A percentile compares a stretch with the other conserved stretches of the same genome.
Conservation (phyloP, 192 early-diverging fungal species). For the Backusella liffmaniae region DNA sequence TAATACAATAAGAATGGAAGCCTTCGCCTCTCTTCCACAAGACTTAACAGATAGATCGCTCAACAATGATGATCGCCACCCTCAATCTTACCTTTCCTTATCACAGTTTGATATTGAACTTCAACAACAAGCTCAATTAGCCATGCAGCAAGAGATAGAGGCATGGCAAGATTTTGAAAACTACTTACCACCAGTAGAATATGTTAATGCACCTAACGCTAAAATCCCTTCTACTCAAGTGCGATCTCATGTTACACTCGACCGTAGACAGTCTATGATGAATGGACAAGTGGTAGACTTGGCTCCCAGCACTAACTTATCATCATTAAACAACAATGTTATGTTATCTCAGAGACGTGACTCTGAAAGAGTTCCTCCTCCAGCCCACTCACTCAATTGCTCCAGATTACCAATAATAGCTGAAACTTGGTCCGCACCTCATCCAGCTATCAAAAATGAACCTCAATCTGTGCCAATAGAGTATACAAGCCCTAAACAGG, state of each 20-base stretch:
- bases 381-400: background rate
- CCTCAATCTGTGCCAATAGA: background rate
- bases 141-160: slow-evolving; percentile 11
- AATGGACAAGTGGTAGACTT: background rate
- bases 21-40: background rate
- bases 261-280: background rate
- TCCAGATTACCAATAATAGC: background rate
- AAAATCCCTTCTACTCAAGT: background rate
- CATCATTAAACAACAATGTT: background rate
- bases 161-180: slow-evolving; percentile 15
- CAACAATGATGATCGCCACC: background rate
- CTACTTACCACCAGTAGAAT: slow-evolving; percentile 2
- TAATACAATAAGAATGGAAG: background rate
- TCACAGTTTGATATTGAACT: slow-evolving; percentile 11
- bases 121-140: slow-evolving; percentile 17
- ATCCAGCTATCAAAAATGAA: background rate
- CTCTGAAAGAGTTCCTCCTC: background rate
- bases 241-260: background rate
- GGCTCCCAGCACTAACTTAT: background rate
- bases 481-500: background rate
- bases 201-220: background rate
- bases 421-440: background rate
- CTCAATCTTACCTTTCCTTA: slow-evolving; percentile 2
- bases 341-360: background rate
- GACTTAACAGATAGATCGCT: background rate